Conservation (phyloP, 257 asterid genomes). For the Nemophila menziesii region DNA sequence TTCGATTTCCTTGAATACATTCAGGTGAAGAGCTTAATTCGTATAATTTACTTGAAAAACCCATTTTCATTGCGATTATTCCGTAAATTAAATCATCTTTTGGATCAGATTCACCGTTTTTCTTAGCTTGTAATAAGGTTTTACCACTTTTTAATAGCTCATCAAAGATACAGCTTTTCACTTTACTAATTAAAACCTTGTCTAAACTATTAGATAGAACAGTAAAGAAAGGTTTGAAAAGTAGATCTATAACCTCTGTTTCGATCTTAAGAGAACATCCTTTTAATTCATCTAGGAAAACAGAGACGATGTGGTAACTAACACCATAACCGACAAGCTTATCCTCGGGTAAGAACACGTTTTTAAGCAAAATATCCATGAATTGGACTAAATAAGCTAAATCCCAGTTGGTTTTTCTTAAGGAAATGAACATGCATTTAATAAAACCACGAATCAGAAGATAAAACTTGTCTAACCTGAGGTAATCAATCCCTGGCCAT, state of each 20-base stretch:
- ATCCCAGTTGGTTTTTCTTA: slow-evolving; percentile 57
- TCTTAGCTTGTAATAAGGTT: slow-evolving; percentile 37
- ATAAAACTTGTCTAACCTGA: slow-evolving; percentile 86
- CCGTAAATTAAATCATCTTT: slow-evolving; percentile 49
- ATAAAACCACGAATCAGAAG: slow-evolving; percentile 64
- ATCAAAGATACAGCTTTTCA: slow-evolving; percentile 61
- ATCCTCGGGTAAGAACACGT: slow-evolving; percentile 61
- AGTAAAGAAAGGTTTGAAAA: slow-evolving; percentile 51
- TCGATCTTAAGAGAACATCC: slow-evolving; percentile 44
- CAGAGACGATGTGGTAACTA: slow-evolving; percentile 68
- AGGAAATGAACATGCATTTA: slow-evolving; percentile 40
- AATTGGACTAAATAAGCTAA: slow-evolving; percentile 35
- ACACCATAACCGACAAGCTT: slow-evolving; percentile 75
- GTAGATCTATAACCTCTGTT: slow-evolving; percentile 42
- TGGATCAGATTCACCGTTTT: slow-evolving; percentile 24
- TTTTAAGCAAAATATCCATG: slow-evolving; percentile 38
- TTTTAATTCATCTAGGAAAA: slow-evolving; percentile 71
- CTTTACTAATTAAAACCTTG: slow-evolving; percentile 70
- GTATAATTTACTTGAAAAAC: slow-evolving; percentile 43
- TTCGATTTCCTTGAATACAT: slow-evolving; percentile 79
- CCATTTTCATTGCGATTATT: slow-evolving; percentile 54
- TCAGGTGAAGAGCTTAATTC: slow-evolving; percentile 52
- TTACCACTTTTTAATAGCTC: slow-evolving; percentile 46
- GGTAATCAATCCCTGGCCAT: slow-evolving; percentile 83
- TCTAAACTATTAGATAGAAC: slow-evolving; percentile 44